Percentiles rank a stretch among this genome's conserved stretches.
phyloP scores from a whole-genome alignment of 108 stramenopile species.

The Cyclotella distinguenda region DNA sequence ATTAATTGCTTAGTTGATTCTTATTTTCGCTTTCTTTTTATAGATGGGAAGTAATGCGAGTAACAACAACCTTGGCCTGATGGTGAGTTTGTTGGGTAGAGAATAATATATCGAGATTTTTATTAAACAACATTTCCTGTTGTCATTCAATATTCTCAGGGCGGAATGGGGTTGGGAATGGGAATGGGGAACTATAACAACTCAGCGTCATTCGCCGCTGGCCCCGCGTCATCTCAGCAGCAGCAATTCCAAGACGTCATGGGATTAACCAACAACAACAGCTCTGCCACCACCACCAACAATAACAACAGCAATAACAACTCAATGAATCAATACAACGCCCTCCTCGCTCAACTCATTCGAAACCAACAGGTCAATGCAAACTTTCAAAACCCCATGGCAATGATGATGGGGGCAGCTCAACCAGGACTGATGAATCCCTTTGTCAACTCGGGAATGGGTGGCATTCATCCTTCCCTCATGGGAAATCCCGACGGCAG shows the following conservation, averaged over 20 bases:
- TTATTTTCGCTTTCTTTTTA: neutral
- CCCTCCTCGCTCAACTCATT: slow-evolving; percentile 1
- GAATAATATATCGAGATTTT: neutral
- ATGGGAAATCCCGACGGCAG: neutral
- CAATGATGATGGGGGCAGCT: slow-evolving; percentile 4
- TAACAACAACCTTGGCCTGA: neutral
- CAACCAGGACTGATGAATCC: neutral
- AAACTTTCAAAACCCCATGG: neutral
- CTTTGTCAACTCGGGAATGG: neutral
- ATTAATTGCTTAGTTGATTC: neutral
- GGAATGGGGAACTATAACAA: neutral
- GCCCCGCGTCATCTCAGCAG: no score
- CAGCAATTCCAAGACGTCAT: neutral
- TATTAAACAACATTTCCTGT: neutral
- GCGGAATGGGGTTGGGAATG: neutral
- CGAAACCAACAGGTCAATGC: neutral
- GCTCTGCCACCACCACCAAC: neutral
- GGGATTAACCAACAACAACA: neutral
- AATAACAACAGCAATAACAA: neutral
- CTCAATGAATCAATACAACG: neutral
- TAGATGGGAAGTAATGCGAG: no score
- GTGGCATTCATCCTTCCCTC: slow-evolving; percentile 1
- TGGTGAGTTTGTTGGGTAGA: neutral
- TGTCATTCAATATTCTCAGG: neutral
- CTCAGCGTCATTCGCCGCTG: neutral